Evolutionary conservation across 1,139 yeast genomes (phyloP).

Genomic region (Yamadazyma pseudoaaseri): DNA sequence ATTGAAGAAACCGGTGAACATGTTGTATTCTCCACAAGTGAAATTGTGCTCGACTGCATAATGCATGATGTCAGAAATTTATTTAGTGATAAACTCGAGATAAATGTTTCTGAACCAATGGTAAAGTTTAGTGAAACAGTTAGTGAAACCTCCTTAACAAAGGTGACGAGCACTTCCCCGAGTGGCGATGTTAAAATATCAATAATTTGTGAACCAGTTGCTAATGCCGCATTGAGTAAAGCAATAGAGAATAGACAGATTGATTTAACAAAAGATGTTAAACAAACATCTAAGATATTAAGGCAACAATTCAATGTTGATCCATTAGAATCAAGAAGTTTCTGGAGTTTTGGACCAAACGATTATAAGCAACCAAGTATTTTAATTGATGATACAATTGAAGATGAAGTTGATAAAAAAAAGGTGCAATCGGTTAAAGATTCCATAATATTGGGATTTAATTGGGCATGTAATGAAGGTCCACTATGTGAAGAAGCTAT

Average conservation of each 20-base stretch:
- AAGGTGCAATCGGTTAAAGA: slow-evolving; percentile 49
- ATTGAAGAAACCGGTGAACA: slow-evolving; percentile 93
- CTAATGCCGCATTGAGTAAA: slow-evolving; percentile 41
- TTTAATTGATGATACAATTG: slow-evolving; percentile 74
- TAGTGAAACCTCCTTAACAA: slow-evolving; percentile 62
- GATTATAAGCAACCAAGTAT: slow-evolving; percentile 55
- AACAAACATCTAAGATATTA: slow-evolving; percentile 52
- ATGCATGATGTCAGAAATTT: slow-evolving; percentile 71
- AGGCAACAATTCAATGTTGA: slow-evolving; percentile 74
- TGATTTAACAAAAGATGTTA: slow-evolving; percentile 26
- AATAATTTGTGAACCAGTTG: slow-evolving; percentile 76
- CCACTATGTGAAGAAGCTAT: slow-evolving; percentile 88
- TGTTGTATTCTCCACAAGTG: slow-evolving; percentile 80
- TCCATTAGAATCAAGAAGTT: slow-evolving; percentile 73
- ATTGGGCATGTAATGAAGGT: slow-evolving; percentile 83
- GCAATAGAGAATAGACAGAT: slow-evolving; percentile 60
- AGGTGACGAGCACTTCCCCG: slow-evolving; percentile 45
- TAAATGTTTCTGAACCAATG: slow-evolving; percentile 84
- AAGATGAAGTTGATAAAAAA: slow-evolving; percentile 60
- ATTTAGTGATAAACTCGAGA: slow-evolving; percentile 59
- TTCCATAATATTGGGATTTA: slow-evolving; percentile 70
- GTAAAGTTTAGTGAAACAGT: slow-evolving; percentile 81
- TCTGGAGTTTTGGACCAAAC: slow-evolving; percentile 78
- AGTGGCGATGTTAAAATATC: slow-evolving; percentile 61
- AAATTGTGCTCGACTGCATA: slow-evolving; percentile 80